Percentiles rank a stretch among this genome's conserved stretches.
Evolutionary conservation across 2,329 filamentous ascomycete genomes (phyloP).

Genomic region (Pestalotiopsis sp.): DNA sequence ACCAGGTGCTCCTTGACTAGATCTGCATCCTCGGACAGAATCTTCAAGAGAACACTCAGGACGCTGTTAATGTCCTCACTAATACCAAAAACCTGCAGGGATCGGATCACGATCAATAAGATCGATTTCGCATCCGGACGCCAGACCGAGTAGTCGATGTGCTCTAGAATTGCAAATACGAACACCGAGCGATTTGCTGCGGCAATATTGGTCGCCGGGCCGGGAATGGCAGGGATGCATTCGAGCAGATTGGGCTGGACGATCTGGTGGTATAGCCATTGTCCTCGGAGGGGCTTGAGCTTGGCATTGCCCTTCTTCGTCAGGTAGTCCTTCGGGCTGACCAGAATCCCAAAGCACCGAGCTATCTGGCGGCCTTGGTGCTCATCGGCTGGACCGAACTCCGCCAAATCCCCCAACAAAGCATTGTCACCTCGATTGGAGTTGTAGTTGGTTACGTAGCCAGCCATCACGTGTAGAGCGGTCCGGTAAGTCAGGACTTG

Average conservation of each 20-base stretch:
- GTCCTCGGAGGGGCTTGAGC: slow-evolving; percentile 23
- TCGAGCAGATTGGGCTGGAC: slow-evolving; percentile 37
- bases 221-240: slow-evolving; percentile 35
- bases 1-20: slow-evolving; percentile 48
- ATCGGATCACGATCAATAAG: slow-evolving; percentile 48
- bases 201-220: slow-evolving; percentile 21
- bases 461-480: slow-evolving; percentile 29
- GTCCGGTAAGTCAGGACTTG: slow-evolving; percentile 14
- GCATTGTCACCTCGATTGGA: slow-evolving; percentile 15
- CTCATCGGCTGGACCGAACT: slow-evolving; percentile 15
- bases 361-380: slow-evolving; percentile 26
- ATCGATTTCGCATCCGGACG: slow-evolving; percentile 49
- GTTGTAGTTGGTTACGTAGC: slow-evolving; percentile 28
- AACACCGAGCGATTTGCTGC: slow-evolving; percentile 45
- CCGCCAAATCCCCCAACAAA: slow-evolving; percentile 22
- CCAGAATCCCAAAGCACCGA: slow-evolving; percentile 25
- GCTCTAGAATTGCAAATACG: slow-evolving; percentile 48
- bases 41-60: slow-evolving; percentile 46
- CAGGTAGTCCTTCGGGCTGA: slow-evolving; percentile 27
- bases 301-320: slow-evolving; percentile 25
- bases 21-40: slow-evolving; percentile 46
- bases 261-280: slow-evolving; percentile 27
- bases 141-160: slow-evolving; percentile 52
- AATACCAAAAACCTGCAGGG: slow-evolving; percentile 40
- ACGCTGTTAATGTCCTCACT: slow-evolving; percentile 47